phyloP scores from a whole-genome alignment of 2,329 filamentous ascomycete genomes.

The Ambrosiella beaveri region DNA sequence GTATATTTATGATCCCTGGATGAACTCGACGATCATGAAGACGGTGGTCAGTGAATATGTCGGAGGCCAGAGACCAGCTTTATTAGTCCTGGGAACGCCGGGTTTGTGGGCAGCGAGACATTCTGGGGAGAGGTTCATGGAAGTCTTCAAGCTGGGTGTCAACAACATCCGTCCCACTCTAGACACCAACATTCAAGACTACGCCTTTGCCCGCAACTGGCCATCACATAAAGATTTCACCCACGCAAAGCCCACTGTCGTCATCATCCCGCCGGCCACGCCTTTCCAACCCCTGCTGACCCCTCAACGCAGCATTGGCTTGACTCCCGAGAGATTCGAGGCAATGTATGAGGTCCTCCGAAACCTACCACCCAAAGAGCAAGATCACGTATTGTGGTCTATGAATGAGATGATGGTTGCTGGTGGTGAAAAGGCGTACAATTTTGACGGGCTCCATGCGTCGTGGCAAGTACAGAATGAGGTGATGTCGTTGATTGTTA shows the following conservation, averaged over 20 bases:
- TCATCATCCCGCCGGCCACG: slow-evolving; percentile 27
- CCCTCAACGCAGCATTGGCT: slow-evolving; percentile 29
- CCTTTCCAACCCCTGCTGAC: slow-evolving; percentile 28
- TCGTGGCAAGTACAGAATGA: slow-evolving; percentile 24
- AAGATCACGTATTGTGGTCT: slow-evolving; percentile 30
- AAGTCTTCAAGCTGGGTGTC: slow-evolving; percentile 29
- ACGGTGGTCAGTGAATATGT: slow-evolving; percentile 20
- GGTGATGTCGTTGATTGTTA: slow-evolving; percentile 34
- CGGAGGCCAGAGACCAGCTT: slow-evolving; percentile 19
- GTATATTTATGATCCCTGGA: slow-evolving; percentile 46
- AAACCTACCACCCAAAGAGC: slow-evolving; percentile 23
- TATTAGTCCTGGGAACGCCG: slow-evolving; percentile 34
- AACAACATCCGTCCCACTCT: slow-evolving; percentile 26
- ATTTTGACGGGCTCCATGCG: slow-evolving; percentile 29
- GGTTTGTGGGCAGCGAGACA: slow-evolving; percentile 39
- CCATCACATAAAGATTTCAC: slow-evolving; percentile 11
- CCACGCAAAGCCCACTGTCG: slow-evolving; percentile 14
- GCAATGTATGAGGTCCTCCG: slow-evolving; percentile 35
- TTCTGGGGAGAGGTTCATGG: slow-evolving; percentile 27
- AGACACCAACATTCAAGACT: slow-evolving; percentile 6
- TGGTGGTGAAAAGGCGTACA: slow-evolving; percentile 18
- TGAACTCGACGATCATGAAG: slow-evolving; percentile 26
- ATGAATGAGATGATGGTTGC: slow-evolving; percentile 32
- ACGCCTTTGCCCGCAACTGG: slow-evolving; percentile 2
- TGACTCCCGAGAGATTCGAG: slow-evolving; percentile 33